Conservation (phyloP, 2,329 filamentous ascomycete species). For the Cadophora malorum region DNA sequence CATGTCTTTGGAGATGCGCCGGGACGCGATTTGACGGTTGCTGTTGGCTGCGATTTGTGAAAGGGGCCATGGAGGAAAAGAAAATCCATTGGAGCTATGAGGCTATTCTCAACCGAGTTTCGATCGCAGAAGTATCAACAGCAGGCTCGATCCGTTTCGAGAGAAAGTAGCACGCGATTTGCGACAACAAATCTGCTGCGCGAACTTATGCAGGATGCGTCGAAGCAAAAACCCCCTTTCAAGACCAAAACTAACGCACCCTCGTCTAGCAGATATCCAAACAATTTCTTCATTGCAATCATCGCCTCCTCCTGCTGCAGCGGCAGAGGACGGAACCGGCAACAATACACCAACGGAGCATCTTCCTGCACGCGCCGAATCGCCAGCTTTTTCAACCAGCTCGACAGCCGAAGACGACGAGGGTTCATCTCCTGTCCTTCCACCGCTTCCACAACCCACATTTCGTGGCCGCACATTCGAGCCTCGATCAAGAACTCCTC, state of each 20-base stretch:
- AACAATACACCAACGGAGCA: constrained; percentile 23
- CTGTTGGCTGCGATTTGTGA: constrained; percentile 1
- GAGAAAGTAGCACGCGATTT: background rate
- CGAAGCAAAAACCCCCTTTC: background rate
- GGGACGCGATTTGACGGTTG: constrained; percentile 5
- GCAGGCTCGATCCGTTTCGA: background rate
- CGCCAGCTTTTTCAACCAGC: constrained; percentile 65
- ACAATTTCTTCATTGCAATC: constrained; percentile 48
- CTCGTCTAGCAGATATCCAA: constrained; percentile 36
- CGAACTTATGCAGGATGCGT: background rate
- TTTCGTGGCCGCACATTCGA: constrained; percentile 62
- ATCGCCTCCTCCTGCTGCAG: constrained; percentile 63
- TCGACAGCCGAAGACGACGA: constrained; percentile 64
- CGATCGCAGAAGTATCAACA: constrained; percentile 5
- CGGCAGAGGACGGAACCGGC: constrained; percentile 61
- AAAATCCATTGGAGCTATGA: background rate
- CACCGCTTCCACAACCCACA: constrained; percentile 63
- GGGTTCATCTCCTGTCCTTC: constrained; percentile 63
- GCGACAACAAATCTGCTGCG: background rate
- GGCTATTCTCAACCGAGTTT: background rate
- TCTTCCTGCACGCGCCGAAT: constrained; percentile 49
- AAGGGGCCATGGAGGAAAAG: background rate
- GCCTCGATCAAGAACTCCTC: constrained; percentile 55
- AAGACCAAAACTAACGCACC: constrained; percentile 31
- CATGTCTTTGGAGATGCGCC: background rate